Conservation (phyloP, 2,329 filamentous ascomycete species). For the Pseudohalonectria lignicola region DNA sequence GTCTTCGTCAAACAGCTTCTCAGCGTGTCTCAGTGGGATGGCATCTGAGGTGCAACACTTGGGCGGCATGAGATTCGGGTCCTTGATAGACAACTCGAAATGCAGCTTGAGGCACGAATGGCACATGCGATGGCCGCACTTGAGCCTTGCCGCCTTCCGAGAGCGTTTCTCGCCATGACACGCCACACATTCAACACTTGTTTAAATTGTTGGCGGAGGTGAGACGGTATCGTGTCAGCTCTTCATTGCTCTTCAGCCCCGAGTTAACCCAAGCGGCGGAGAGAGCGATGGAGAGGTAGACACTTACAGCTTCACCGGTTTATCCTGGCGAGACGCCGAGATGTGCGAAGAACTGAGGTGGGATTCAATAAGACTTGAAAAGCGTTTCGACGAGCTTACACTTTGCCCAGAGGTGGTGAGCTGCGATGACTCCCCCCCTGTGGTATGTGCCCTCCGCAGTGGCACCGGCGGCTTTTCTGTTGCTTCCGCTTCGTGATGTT, state of each 20-base stretch:
- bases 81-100: slow-evolving; percentile 65
- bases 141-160: slow-evolving; percentile 56
- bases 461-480: slow-evolving; percentile 8
- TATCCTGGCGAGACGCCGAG: slow-evolving; percentile 10
- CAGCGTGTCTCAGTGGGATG: slow-evolving; percentile 68
- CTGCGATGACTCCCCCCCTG: slow-evolving; percentile 19
- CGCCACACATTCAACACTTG: slow-evolving; percentile 59
- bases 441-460: slow-evolving; percentile 17
- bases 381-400: slow-evolving; percentile 22
- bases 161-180: slow-evolving; percentile 60
- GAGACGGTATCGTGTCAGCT: too few relatives aligned
- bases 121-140: slow-evolving; percentile 77
- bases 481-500: slow-evolving; percentile 18
- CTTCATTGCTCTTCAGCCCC: too few relatives aligned
- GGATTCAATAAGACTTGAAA: slow-evolving; percentile 19
- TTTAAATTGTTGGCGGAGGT: too few relatives aligned
- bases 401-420: slow-evolving; percentile 23
- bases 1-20: slow-evolving; percentile 57
- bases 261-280: too few relatives aligned
- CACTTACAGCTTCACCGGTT: slow-evolving; percentile 12
- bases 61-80: slow-evolving; percentile 76
- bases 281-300: too few relatives aligned
- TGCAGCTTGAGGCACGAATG: slow-evolving; percentile 61
- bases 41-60: slow-evolving; percentile 64
- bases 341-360: slow-evolving; percentile 8